Base-by-base conservation (phyloP, 2,329 filamentous ascomycete species). In the Metarhizium robertsii region DNA sequence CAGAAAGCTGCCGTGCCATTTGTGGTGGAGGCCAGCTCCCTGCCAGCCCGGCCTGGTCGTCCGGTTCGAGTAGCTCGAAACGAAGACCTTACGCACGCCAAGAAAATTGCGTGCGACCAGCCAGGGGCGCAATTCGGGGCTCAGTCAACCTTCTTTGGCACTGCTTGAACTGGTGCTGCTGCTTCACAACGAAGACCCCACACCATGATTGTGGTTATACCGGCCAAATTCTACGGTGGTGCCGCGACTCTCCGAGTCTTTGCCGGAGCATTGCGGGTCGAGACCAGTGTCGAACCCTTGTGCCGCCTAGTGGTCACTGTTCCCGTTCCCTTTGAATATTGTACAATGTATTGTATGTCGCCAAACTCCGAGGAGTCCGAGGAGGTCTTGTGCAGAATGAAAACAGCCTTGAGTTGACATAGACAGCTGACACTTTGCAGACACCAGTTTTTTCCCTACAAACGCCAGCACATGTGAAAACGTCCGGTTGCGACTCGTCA, bases 31-130 rank as follows among this genome's bases (percentile, higher is more conserved):
- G 20, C 7, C 6, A 30, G 45, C 4, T 29, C 45, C 45, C 45
- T 30, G 45, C 45, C 13, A 6, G 14, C 10, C 20, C 45, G 42
- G 30, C 18, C 18, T 25, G 16, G 43, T 20, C 43, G 11, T 49
- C 34, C 20, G 18, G 10, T 50, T 42, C 52, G 29, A 49, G 45
- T 13, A 49, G 34, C 40, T 32, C 20, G 32, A 40, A 49, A 42
- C 34, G 45, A 53, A 49, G 45, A 40, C 38, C 50, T 40, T 51
- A 50, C 47, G 18, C 34, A 42, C 25, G 53, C 36, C 47, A 46
- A 54, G 53, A 51, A 29, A 42, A 50, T 46, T 14, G 46, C 53
- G 46, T 50, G 53, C 36, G 18, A 18, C 53, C 34, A 54, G 46
- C 52, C 46, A 30, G 45, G 34, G 45, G 48, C 45, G 34, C 29